Conservation (phyloP, 495 filamentous ascomycete genomes). For the Bacidia gigantensis region DNA sequence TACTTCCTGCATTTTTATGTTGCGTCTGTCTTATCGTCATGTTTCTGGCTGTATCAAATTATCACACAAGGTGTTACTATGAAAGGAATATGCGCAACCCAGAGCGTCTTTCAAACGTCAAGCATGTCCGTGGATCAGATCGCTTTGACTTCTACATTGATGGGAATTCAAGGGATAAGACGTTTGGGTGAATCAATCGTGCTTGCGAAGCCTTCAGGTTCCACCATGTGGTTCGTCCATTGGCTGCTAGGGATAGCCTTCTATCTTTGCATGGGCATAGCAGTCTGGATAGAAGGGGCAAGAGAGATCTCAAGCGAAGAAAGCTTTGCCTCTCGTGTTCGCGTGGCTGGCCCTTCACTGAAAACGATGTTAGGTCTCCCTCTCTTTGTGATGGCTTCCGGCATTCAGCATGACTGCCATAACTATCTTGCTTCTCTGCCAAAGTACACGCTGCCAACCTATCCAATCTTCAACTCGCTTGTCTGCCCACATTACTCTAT, state of each 20-base stretch:
- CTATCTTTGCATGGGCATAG: slow-evolving; percentile 56
- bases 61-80: slow-evolving; percentile 39
- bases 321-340: slow-evolving; percentile 24
- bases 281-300: slow-evolving; percentile 78
- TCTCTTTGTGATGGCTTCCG: slow-evolving; percentile 60
- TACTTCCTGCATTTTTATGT: slow-evolving; percentile 87
- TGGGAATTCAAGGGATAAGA: slow-evolving; percentile 59
- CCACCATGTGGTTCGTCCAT: slow-evolving; percentile 70
- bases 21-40: slow-evolving; percentile 49
- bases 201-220: slow-evolving; percentile 50
- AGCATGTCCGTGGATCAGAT: slow-evolving; percentile 55
- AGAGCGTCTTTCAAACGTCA: slow-evolving; percentile 6
- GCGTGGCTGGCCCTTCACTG: slow-evolving; percentile 33
- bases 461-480: slow-evolving; percentile 53
- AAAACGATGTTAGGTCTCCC: slow-evolving; percentile 48
- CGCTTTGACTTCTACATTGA: slow-evolving; percentile 50
- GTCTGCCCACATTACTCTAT: slow-evolving; percentile 87
- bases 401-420: slow-evolving; percentile 71
- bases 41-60: slow-evolving; percentile 69
- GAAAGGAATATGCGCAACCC: slow-evolving; percentile 8
- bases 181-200: slow-evolving; percentile 57
- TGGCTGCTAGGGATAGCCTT: slow-evolving; percentile 68
- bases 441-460: slow-evolving; percentile 69
- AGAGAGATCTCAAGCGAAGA: slow-evolving; percentile 33
- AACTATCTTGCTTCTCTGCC: slow-evolving; percentile 62